These are phyloP conservation scores for Fusarium napiforme DNA, from an alignment of 2,329 filamentous ascomycete species.

Conservation along the genomic window DNA sequence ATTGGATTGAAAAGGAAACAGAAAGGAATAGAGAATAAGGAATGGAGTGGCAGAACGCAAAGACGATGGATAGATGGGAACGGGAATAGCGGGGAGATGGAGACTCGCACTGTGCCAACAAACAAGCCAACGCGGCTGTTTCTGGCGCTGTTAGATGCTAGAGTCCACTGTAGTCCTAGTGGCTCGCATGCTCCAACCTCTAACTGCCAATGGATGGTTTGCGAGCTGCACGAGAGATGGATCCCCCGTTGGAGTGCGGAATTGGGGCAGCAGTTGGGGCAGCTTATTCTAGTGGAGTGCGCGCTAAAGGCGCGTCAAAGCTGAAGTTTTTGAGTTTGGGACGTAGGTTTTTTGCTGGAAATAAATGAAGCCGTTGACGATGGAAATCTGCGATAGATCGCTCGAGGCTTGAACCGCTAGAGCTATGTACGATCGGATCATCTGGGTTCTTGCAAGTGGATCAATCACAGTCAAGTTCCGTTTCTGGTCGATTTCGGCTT, in stretches of 20 bases:
- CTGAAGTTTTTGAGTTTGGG: constrained; percentile 2
- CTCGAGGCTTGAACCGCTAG: neutral
- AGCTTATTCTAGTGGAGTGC: constrained; percentile 27
- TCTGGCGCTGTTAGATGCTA: constrained; percentile 26
- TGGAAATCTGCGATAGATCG: neutral
- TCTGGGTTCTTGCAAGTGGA: neutral
- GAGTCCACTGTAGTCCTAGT: constrained; percentile 37
- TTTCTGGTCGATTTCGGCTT: constrained; percentile 7
- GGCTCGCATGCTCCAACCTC: constrained; percentile 13
- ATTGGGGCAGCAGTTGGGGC: constrained; percentile 37
- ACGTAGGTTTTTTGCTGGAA: neutral
- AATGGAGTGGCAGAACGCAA: constrained; percentile 43
- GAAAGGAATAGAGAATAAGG: constrained; percentile 23
- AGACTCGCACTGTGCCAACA: constrained; percentile 36
- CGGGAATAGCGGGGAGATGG: constrained; percentile 38
- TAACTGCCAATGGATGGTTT: constrained; percentile 17
- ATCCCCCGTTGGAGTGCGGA: constrained; percentile 8
- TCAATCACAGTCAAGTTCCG: neutral
- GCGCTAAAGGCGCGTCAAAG: constrained; percentile 40
- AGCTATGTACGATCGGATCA: neutral
- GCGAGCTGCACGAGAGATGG: constrained; percentile 23
- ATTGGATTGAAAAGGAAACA: constrained; percentile 33
- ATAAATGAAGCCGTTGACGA: constrained; percentile 3
- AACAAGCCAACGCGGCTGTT: constrained; percentile 19
- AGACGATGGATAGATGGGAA: constrained; percentile 42